Conservation (phyloP, 2,329 filamentous ascomycete genomes). For the Penicillium decumbens region DNA sequence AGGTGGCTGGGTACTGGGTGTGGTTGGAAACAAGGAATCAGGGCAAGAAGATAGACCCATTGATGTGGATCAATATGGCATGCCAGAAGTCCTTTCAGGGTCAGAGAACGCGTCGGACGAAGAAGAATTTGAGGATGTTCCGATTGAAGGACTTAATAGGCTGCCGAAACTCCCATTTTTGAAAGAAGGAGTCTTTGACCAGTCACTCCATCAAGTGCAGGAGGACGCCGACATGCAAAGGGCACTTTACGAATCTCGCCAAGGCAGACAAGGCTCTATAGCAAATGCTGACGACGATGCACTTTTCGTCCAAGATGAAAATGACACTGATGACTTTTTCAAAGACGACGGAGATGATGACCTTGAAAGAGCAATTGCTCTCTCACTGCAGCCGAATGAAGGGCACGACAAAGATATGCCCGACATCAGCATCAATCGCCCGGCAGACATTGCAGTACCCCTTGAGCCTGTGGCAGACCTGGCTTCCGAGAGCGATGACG, state of each 20-base stretch:
- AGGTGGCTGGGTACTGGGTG: conserved; percentile 91
- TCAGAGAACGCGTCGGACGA: conserved; percentile 61
- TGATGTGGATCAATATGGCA: conserved; percentile 69
- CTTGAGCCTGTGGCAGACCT: conserved; percentile 28
- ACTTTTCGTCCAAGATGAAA: conserved; percentile 52
- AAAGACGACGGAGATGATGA: conserved; percentile 65
- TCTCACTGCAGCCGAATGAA: conserved; percentile 62
- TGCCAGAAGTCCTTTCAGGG: conserved; percentile 47
- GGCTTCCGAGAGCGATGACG: conserved; percentile 59
- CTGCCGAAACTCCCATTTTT: conserved; percentile 60
- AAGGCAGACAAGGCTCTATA: background rate
- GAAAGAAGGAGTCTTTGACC: conserved; percentile 35
- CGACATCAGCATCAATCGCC: conserved; percentile 37
- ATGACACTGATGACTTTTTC: conserved; percentile 52
- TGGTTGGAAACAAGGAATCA: conserved; percentile 78
- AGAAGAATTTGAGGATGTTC: conserved; percentile 85
- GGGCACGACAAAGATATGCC: conserved; percentile 40
- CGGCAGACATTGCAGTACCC: conserved; percentile 43
- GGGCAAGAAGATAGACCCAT: conserved; percentile 83
- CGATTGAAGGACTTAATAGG: conserved; percentile 82
- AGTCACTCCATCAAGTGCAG: conserved; percentile 31
- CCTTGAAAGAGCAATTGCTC: conserved; percentile 72
- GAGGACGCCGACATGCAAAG: conserved; percentile 44
- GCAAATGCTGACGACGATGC: conserved; percentile 46
- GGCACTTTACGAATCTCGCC: conserved; percentile 45